A percentile compares a stretch with the other conserved stretches of the same genome.
These are phyloP conservation scores for Eucalyptus melliodora DNA, from an alignment of 345 rosid genomes.

Conservation along the genomic window DNA sequence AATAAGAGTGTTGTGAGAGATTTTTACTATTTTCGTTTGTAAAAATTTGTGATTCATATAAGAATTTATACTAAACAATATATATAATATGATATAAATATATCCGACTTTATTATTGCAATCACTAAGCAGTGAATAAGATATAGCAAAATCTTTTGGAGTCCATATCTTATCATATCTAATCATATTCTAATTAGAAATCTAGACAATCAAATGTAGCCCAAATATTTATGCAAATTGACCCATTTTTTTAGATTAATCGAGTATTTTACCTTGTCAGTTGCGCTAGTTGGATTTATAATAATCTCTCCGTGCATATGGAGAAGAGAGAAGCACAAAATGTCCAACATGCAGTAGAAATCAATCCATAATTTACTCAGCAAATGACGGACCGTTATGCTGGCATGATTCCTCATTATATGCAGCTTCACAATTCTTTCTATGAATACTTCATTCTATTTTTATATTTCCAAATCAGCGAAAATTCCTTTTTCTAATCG, in stretches of 20 bases:
- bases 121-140: fast-evolving
- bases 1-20: fast-evolving
- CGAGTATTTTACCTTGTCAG: not conserved
- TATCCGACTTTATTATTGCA: fast-evolving
- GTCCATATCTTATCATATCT: fast-evolving
- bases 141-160: fast-evolving
- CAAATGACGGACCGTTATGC: not conserved
- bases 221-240: not conserved
- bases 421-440: not conserved
- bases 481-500: not conserved
- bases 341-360: not conserved
- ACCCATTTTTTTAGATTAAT: not conserved
- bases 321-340: fast-evolving
- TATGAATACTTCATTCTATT: not conserved
- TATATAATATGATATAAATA: too few relatives aligned
- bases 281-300: not conserved
- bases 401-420: not conserved
- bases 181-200: fast-evolving
- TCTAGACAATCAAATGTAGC: fast-evolving
- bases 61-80: fast-evolving
- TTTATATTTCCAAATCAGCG: not conserved
- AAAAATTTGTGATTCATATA: too few relatives aligned
- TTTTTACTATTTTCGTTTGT: too few relatives aligned
- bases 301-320: not conserved
- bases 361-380: not conserved